phyloP scores from a whole-genome alignment of 1,284 basidiomycete species.

The Marasmius fiardii region DNA sequence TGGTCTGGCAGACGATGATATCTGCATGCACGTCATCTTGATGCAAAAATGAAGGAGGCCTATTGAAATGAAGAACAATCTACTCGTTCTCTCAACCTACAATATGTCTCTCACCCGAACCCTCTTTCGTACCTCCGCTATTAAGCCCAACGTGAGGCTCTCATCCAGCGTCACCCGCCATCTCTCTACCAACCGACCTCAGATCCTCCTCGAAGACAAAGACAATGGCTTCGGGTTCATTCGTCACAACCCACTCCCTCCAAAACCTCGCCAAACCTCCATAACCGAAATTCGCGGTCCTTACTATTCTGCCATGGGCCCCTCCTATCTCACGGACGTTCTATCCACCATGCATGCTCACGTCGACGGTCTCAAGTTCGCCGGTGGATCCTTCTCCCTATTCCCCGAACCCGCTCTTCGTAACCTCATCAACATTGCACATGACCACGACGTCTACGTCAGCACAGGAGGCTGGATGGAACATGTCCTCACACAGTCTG shows the following conservation, averaged over 20 bases:
- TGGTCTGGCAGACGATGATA: no score
- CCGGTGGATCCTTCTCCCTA: conserved; percentile 41
- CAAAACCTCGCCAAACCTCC: neutral
- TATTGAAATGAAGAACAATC: no score
- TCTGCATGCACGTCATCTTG: no score
- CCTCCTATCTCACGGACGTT: conserved; percentile 53
- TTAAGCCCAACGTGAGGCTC: no score
- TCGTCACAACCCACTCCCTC: neutral
- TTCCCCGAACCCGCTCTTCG: conserved; percentile 38
- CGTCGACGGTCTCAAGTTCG: conserved; percentile 46
- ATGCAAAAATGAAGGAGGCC: no score
- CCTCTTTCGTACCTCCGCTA: no score
- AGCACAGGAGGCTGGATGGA: conserved; percentile 44
- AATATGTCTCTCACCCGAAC: no score
- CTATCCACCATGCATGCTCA: conserved; percentile 17
- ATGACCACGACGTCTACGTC: conserved; percentile 37
- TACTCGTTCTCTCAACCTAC: no score
- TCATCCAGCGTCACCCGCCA: no score
- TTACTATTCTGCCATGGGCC: conserved; percentile 11
- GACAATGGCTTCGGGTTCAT: neutral
- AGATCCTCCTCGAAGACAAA: neutral
- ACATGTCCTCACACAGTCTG: conserved; percentile 35
- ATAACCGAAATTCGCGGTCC: neutral
- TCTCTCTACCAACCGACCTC: no score
- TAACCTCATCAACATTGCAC: conserved; percentile 35